These are phyloP conservation scores for Penicillium egyptiacum DNA, from an alignment of 495 filamentous ascomycete genomes.

Conservation along the genomic window DNA sequence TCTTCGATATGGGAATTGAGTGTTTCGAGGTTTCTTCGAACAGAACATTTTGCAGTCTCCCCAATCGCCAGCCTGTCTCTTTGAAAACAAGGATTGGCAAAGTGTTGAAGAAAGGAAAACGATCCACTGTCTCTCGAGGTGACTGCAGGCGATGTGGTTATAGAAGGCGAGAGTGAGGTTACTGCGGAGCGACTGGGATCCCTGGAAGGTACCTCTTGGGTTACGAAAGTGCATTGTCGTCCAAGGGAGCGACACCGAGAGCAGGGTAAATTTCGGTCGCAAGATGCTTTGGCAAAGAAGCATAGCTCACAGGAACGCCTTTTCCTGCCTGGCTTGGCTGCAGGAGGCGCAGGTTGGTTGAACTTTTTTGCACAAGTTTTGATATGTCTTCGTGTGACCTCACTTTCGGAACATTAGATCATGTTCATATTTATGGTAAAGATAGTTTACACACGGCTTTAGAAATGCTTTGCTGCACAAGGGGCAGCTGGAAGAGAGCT, in stretches of 20 bases:
- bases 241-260: constrained; percentile 31
- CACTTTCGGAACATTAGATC: constrained; percentile 20
- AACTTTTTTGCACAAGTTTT: constrained; percentile 39
- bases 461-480: constrained; percentile 40
- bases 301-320: constrained; percentile 38
- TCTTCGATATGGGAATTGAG: constrained; percentile 37
- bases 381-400: constrained; percentile 39
- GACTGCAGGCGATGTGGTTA: constrained; percentile 58
- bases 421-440: background rate
- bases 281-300: constrained; percentile 33
- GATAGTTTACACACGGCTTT: constrained; percentile 27
- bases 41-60: constrained; percentile 37
- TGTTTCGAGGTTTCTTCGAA: constrained; percentile 34
- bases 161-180: constrained; percentile 50
- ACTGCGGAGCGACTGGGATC: constrained; percentile 6
- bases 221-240: constrained; percentile 26
- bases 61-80: constrained; percentile 39
- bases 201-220: constrained; percentile 3
- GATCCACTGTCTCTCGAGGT: constrained; percentile 29
- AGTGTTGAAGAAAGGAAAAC: constrained; percentile 38
- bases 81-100: constrained; percentile 35
- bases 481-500: constrained; percentile 32
- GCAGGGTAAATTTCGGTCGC: constrained; percentile 33
- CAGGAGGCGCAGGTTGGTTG: constrained; percentile 31
- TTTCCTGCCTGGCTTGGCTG: constrained; percentile 38